Conservation (phyloP, 495 filamentous ascomycete genomes). For the Aspergillus avenaceus region DNA sequence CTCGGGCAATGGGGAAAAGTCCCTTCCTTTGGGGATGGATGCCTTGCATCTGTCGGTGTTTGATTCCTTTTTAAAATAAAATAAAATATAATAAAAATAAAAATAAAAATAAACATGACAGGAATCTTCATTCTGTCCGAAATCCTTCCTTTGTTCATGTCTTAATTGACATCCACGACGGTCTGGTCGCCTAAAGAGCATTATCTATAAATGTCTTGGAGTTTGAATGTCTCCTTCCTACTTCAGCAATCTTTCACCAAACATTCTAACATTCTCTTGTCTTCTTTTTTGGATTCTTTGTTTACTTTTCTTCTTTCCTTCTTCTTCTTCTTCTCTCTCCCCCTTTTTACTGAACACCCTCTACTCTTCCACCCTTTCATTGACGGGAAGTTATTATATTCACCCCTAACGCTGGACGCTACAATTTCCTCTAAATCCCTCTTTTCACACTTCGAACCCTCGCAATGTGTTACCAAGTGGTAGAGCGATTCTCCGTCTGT, state of each 20-base stretch:
- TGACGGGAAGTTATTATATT: neutral
- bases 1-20: neutral
- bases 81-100: no score
- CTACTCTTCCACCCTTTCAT: slow-evolving; percentile 1
- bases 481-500: slow-evolving; percentile 77
- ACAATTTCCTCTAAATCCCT: neutral
- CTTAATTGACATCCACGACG: neutral
- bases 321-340: neutral
- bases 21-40: slow-evolving; percentile 1
- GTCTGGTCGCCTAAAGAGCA: slow-evolving; percentile 5
- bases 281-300: neutral
- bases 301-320: neutral
- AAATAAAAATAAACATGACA: no score
- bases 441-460: neutral
- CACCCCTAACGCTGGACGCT: slow-evolving; percentile 2
- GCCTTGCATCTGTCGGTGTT: slow-evolving; percentile 4
- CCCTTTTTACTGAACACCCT: no score
- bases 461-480: slow-evolving; percentile 68
- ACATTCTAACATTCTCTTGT: slow-evolving; percentile 1
- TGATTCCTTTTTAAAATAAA: no score
- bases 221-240: neutral
- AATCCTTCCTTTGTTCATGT: neutral
- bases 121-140: neutral
- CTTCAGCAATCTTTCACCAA: neutral
- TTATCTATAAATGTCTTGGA: slow-evolving; percentile 1